Percentiles rank a stretch among this genome's conserved stretches.
Conservation (phyloP, 2,329 filamentous ascomycete species). For the Phaeosphaeria sp. region DNA sequence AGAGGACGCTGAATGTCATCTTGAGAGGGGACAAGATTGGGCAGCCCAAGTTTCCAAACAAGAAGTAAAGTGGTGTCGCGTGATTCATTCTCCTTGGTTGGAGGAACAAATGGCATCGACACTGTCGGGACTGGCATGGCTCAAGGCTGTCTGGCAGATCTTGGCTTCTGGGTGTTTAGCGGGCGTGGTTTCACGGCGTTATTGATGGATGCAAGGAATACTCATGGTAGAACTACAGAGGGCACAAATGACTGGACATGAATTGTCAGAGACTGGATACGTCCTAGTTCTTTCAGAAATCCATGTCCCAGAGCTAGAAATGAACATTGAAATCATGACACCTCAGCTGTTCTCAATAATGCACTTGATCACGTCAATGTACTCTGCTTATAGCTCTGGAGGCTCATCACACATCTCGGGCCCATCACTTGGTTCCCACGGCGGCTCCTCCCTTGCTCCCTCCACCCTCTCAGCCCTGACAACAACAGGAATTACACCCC, state of each 20-base stretch:
- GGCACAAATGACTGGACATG: background rate
- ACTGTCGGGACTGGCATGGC: background rate
- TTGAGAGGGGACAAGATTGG: slow-evolving; percentile 86
- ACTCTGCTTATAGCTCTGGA: slow-evolving; percentile 8
- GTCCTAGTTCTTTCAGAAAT: background rate
- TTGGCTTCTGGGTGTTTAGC: slow-evolving; percentile 7
- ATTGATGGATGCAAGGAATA: background rate
- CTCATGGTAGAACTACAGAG: background rate
- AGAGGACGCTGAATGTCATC: slow-evolving; percentile 86
- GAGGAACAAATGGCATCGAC: too few species aligned
- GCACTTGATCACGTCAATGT: background rate
- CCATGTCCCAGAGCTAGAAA: background rate
- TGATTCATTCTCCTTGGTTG: too few species aligned
- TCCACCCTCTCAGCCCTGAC: slow-evolving; percentile 62
- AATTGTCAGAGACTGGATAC: background rate
- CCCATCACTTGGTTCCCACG: slow-evolving; percentile 40
- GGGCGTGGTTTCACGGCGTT: slow-evolving; percentile 10
- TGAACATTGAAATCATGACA: background rate
- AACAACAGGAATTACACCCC: slow-evolving; percentile 71
- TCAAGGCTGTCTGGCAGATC: background rate
- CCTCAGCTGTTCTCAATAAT: background rate
- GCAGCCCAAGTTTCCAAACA: slow-evolving; percentile 76
- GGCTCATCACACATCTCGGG: slow-evolving; percentile 36
- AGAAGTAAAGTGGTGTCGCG: slow-evolving; percentile 62
- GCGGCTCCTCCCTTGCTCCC: slow-evolving; percentile 33